A percentile compares a stretch with the other conserved stretches of the same genome.
Conservation (phyloP, 2,329 filamentous ascomycete genomes). For the Aspergillus piperis region DNA sequence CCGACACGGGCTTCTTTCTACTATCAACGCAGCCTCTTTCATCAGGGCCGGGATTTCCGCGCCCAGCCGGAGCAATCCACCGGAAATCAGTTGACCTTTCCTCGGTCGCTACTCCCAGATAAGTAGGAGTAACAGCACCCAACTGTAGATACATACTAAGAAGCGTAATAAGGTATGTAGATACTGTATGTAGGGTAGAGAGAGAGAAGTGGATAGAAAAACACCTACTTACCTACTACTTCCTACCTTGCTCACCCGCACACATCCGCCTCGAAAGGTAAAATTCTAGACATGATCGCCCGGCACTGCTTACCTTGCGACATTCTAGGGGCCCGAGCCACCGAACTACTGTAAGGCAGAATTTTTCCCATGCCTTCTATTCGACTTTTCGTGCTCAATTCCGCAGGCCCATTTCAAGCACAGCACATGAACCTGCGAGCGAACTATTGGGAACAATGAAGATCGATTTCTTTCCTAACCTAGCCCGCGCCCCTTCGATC, state of each 20-base stretch:
- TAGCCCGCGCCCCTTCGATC: not conserved
- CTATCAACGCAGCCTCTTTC: not conserved
- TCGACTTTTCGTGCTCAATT: not conserved
- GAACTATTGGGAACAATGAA: not conserved
- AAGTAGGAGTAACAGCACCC: too few relatives aligned
- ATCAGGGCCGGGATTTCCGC: not conserved
- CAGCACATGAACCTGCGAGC: not conserved
- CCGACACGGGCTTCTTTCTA: not conserved
- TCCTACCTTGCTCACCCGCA: not conserved
- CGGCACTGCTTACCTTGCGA: not conserved
- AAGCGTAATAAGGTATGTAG: not conserved
- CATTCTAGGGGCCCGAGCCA: not conserved
- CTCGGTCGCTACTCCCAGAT: not conserved
- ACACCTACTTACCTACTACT: too few relatives aligned
- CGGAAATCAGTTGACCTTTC: not conserved
- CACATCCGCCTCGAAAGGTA: not conserved
- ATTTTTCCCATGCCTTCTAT: not conserved
- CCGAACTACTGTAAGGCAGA: not conserved
- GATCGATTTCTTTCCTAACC: not conserved
- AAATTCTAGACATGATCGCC: constrained; percentile 1
- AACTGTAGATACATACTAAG: not conserved
- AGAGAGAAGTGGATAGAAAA: too few relatives aligned
- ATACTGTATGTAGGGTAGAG: too few relatives aligned
- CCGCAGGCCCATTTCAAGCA: not conserved
- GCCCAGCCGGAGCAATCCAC: not conserved